Evolutionary conservation across 2,329 filamentous ascomycete species (phyloP).

Genomic region (Elsinoe ampelina): DNA sequence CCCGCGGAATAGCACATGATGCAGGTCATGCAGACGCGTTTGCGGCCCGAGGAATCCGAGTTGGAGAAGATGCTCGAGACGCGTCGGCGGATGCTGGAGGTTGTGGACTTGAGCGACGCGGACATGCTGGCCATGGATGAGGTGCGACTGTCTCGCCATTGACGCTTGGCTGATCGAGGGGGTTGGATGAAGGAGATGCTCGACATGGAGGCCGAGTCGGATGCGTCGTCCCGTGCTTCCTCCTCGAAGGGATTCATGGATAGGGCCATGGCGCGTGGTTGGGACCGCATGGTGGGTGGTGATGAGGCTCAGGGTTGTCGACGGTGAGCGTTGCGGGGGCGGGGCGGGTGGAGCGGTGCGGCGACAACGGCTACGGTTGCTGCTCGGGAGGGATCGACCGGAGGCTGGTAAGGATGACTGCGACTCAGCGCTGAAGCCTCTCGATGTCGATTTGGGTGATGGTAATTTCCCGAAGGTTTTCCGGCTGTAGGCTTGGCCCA

Average conservation of each 20-base stretch:
- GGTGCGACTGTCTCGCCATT: conserved; percentile 9
- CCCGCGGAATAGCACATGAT: conserved; percentile 9
- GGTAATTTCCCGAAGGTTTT: conserved; percentile 11
- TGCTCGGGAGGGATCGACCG: not conserved
- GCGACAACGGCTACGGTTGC: too few species aligned
- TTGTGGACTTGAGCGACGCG: conserved; percentile 2
- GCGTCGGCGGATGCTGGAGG: not conserved
- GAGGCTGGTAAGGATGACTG: conserved; percentile 9
- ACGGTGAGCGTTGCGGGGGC: conserved; percentile 3
- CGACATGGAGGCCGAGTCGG: conserved; percentile 29
- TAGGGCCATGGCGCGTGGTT: not conserved
- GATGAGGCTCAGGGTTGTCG: not conserved
- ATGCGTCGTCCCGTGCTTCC: not conserved
- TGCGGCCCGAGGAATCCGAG: not conserved
- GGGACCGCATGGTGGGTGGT: not conserved
- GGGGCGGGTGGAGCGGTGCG: not conserved
- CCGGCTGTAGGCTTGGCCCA: conserved; percentile 3
- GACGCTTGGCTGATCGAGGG: conserved; percentile 27
- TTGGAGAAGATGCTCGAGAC: conserved; percentile 11
- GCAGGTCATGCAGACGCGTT: conserved; percentile 9
- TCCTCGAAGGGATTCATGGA: conserved; percentile 8
- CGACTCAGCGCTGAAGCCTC: conserved; percentile 9
- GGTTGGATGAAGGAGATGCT: conserved; percentile 47
- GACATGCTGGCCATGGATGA: conserved; percentile 12
- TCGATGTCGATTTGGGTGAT: not conserved